Evolutionary conservation across 805 yeast species (phyloP), one percentile per base, ranked within the genome.

Genomic region (Saccharomycopsis sp.): DNA sequence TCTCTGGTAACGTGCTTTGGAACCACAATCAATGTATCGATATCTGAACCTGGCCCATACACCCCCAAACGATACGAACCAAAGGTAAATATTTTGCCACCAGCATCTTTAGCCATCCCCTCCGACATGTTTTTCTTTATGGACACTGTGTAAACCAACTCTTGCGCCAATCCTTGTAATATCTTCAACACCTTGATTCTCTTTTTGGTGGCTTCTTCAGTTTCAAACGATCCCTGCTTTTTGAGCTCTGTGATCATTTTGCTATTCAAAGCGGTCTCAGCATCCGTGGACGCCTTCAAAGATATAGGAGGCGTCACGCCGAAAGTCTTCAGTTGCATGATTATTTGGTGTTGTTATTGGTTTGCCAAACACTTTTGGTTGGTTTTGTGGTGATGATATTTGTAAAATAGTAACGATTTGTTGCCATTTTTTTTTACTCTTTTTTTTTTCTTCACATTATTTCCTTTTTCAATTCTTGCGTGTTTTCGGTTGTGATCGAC

Each of bases 31-130:
- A 92, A 64, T 0, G 97, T 84, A 66, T 92, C 98, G 46, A 92
- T 89, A 79, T 92, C 98, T 0, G 95, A 82, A 1, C 98, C 97
- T 0, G 97, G 97, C 0, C 97, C 97, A 62, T 88, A 86, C 10
- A 92, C 98, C 3, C 98, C 98, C 33, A 92, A 63, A 48, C 96
- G 69, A 55, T 88, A 92, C 1, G 96, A 87, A 1, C 98, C 98
- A 63, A 73, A 92, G 0, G 96, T 87, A 58, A 88, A 92, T n/a
- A 92, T 76, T 58, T 92, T 92, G 27, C 98, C 98, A 29, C 98
- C 98, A 0, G 97, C 94, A 60, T 92, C 98, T 42, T 66, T 71
- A 0, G 97, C 95, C 96, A 92, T 87, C 2, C 96, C 96, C 46
- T 92, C 97, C 26, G 87, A 77, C 96, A 92, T 87, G 55, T 89